Base-by-base conservation (phyloP, 208 protist genomes). In the Crithidia mellificae region DNA sequence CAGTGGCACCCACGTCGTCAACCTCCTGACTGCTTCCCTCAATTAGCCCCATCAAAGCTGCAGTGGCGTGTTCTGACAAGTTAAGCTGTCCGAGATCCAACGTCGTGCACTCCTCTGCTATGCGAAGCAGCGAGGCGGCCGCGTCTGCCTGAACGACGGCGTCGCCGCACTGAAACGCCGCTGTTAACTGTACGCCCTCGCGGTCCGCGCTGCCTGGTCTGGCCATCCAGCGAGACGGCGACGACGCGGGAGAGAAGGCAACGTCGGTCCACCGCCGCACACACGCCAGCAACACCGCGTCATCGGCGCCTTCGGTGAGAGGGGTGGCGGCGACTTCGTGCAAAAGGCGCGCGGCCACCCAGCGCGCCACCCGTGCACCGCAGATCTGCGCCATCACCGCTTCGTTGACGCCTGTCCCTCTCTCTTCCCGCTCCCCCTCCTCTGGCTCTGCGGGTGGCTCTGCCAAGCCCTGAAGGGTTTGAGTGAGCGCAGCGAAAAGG, bases 261-360 rank as follows among this genome's bases (percentile, higher is more conserved):
- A 92, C 54, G 20, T 87, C 78, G 6, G 85, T 81, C 72, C 84
- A 87, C 9, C 86, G 81, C 6, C 83, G 86, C 36, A 92, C 50
- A 38, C 78, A 89, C 15, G 77, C 80, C 36, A 87, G 38, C 57
- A 87, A 72, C 32, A 81, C 68, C 34, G 76, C 63, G 36, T 88
- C 83, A 11, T 72, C 49, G 0, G 57, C 17, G 63, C 47, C 44
- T 27, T 73, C 68, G 19, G 62, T 64, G 61, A 83, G 56, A 3
- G 68, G 73, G 6, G 85, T 47, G 62, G 67, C 72, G 1, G 81
- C 76, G 7, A 65, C 59, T 22, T 74, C 69, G 15, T 78, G 63
- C 47, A 90, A 52, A 7, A 90, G 74, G 4, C 78, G 71, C n/a
- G 79, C 58, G 0, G 85, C 85, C 64, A 82, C 81, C 72, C 74